Evolutionary conservation across 257 asterid genomes (phyloP).

Genomic region (Cinchona pubescens): DNA sequence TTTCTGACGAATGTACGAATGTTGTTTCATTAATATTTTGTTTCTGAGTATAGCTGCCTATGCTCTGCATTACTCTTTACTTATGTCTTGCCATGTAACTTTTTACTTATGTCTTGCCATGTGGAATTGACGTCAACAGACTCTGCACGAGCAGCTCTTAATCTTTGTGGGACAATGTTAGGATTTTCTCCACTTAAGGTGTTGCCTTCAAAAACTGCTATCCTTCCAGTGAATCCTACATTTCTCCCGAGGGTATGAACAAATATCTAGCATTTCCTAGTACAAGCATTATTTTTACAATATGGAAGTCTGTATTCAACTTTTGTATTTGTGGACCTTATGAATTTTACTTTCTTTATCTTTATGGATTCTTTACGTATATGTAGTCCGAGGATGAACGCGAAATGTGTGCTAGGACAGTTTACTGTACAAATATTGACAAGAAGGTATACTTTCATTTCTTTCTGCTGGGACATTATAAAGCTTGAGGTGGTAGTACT

Average conservation of each 20-base stretch:
- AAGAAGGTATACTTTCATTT: conserved; percentile 50
- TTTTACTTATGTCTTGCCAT: conserved; percentile 1
- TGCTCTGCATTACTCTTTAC: conserved; percentile 10
- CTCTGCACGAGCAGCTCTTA: conserved; percentile 72
- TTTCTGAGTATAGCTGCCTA: background rate
- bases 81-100: background rate
- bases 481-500: background rate
- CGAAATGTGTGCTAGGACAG: conserved; percentile 96
- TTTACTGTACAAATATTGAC: conserved; percentile 90
- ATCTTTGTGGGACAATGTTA: conserved; percentile 58
- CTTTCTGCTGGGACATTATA: background rate
- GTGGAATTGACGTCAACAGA: conserved; percentile 41
- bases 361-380: conserved; percentile 12
- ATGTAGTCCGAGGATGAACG: conserved; percentile 92
- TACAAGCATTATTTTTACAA: background rate
- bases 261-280: conserved; percentile 6
- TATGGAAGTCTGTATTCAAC: background rate
- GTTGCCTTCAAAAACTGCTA: conserved; percentile 93
- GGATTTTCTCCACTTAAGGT: conserved; percentile 84
- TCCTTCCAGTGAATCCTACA: conserved; percentile 91
- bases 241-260: conserved; percentile 81
- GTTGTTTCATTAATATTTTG: background rate
- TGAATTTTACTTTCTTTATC: background rate
- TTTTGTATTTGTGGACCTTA: conserved; percentile 5
- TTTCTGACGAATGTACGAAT: conserved; percentile 78